These are phyloP conservation scores for Acorus gramineus DNA, from an alignment of 106 monocot genomes.

Conservation along the genomic window DNA sequence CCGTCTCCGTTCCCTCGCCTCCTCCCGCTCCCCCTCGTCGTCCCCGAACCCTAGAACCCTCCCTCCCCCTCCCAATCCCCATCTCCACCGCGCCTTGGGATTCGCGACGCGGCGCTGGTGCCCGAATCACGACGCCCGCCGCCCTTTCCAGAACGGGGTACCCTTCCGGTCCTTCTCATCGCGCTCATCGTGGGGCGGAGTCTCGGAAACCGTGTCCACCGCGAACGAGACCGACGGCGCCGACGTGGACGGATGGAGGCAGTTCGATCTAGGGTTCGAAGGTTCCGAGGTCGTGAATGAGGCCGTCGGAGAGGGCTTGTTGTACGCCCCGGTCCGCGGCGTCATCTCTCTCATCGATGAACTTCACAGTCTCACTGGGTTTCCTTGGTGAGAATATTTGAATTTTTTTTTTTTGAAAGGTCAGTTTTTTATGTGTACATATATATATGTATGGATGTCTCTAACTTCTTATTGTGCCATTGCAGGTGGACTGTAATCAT, in stretches of 20 bases:
- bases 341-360: slow-evolving; percentile 50
- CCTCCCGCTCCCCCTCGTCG: not conserved
- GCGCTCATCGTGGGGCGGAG: not conserved
- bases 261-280: slow-evolving; percentile 4
- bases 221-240: not conserved
- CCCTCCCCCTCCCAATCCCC: not conserved
- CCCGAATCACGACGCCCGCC: too few species aligned
- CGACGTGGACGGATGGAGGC: not conserved
- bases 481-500: slow-evolving; percentile 84
- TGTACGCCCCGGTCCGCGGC: slow-evolving; percentile 24
- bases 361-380: slow-evolving; percentile 50
- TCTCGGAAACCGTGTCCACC: not conserved
- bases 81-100: not conserved
- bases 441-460: not conserved
- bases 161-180: slow-evolving; percentile 2
- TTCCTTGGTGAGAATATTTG: slow-evolving; percentile 52
- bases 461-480: not conserved
- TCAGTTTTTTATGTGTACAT: not conserved
- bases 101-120: not conserved
- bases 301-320: slow-evolving; percentile 13
- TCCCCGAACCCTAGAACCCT: not conserved
- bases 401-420: not conserved
- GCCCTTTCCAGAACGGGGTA: too few species aligned
- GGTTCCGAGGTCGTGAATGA: slow-evolving; percentile 9
- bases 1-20: not conserved